These are phyloP conservation scores for Claviceps sp. DNA, from an alignment of 2,329 filamentous ascomycete genomes.

Conservation along the genomic window DNA sequence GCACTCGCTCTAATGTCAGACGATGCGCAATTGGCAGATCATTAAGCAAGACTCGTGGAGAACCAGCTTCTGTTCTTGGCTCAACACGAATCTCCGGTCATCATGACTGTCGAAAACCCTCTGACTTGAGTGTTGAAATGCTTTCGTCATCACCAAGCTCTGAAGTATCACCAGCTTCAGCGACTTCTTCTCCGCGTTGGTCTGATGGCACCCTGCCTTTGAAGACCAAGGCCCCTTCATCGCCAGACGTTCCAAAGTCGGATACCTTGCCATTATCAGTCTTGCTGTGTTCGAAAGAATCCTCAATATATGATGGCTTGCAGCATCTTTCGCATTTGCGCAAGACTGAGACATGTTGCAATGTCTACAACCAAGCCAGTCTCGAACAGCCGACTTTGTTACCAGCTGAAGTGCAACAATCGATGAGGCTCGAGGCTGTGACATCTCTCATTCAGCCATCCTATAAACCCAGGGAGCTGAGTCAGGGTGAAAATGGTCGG, in stretches of 20 bases:
- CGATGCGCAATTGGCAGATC: not conserved
- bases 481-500: not conserved
- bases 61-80: not conserved
- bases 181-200: not conserved
- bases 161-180: not conserved
- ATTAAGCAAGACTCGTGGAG: not conserved
- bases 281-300: not conserved
- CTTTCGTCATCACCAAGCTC: not conserved
- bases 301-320: not conserved
- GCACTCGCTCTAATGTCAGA: not conserved
- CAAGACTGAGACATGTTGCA: not conserved
- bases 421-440: not conserved
- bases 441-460: not conserved
- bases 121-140: not conserved
- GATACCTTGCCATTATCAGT: not conserved
- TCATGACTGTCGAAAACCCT: not conserved
- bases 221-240: not conserved
- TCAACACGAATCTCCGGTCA: not conserved
- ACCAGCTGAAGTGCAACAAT: not conserved
- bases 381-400: not conserved
- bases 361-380: not conserved
- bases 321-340: not conserved
- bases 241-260: not conserved
- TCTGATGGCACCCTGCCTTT: conserved; percentile 1
- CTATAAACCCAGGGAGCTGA: not conserved